These are phyloP conservation scores for Emergomyces orientalis DNA, from an alignment of 2,329 filamentous ascomycete species.

Conservation along the genomic window DNA sequence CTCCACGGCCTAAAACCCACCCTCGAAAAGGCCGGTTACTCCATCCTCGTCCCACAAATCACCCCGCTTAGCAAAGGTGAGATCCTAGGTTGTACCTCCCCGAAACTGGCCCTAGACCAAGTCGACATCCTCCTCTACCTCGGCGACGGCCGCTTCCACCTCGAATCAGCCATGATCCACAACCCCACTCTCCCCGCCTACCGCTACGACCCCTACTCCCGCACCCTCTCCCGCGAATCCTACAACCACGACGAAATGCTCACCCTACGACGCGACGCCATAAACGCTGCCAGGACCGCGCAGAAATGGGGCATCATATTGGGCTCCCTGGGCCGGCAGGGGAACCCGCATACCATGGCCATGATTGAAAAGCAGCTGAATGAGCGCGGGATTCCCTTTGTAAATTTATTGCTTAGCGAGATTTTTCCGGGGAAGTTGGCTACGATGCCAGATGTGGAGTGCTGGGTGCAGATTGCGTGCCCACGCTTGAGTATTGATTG, in stretches of 20 bases:
- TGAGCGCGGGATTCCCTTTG: conserved; percentile 63
- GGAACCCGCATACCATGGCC: conserved; percentile 84
- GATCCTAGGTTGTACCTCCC: conserved; percentile 94
- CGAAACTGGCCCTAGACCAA: conserved; percentile 50
- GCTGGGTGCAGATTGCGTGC: conserved; percentile 97
- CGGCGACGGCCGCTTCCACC: conserved; percentile 86
- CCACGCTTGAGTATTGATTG: conserved; percentile 96
- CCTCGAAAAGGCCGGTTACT: conserved; percentile 76
- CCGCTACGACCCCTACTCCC: conserved; percentile 91
- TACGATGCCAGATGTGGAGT: conserved; percentile 88
- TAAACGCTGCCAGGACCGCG: conserved; percentile 51
- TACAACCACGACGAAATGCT: conserved; percentile 93
- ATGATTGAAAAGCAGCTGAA: conserved; percentile 72
- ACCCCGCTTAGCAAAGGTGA: conserved; percentile 88
- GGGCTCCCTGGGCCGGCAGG: conserved; percentile 83
- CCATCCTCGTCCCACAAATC: conserved; percentile 81
- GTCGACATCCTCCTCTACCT: conserved; percentile 80
- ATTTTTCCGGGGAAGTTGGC: conserved; percentile 95
- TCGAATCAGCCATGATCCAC: conserved; percentile 98
- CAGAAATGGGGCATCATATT: conserved; percentile 92
- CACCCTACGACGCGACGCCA: conserved; percentile 65
- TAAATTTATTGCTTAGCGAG: conserved; percentile 82
- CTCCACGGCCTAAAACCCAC: conserved; percentile 73
- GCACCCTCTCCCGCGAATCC: conserved; percentile 78
- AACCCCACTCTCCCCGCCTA: conserved; percentile 87